phyloP scores from a whole-genome alignment of 305 asterid genomes.

The Caryopteris hybrid region DNA sequence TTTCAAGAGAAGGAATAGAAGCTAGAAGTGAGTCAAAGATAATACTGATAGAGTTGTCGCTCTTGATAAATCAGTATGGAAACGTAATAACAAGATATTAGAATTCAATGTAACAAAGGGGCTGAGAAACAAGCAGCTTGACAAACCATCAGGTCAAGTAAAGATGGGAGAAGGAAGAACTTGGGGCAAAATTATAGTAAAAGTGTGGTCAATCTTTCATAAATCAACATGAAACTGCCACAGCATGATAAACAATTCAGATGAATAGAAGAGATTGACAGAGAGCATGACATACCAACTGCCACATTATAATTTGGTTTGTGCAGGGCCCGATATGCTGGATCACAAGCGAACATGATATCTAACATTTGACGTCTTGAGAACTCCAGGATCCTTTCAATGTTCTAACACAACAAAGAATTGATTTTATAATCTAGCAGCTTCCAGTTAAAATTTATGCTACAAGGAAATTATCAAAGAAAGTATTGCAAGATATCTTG shows the following conservation, averaged over 20 bases:
- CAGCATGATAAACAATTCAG: constrained; percentile 10
- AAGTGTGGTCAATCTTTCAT: constrained; percentile 11
- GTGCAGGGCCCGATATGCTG: constrained; percentile 85
- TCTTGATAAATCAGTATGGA: constrained; percentile 2
- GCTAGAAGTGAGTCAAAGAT: neutral
- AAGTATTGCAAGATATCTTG: constrained; percentile 12
- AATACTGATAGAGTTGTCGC: constrained; percentile 1
- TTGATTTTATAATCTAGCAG: constrained; percentile 14
- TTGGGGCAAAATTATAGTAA: neutral
- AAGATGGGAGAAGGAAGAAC: neutral
- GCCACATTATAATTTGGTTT: constrained; percentile 65
- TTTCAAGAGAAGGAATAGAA: neutral
- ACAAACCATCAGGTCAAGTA: constrained; percentile 52
- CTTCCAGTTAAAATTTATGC: constrained; percentile 3
- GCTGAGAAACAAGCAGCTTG: constrained; percentile 22
- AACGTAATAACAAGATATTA: constrained; percentile 8
- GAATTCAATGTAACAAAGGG: constrained; percentile 8
- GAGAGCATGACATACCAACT: constrained; percentile 60
- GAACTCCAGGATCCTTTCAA: constrained; percentile 96
- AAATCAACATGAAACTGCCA: neutral
- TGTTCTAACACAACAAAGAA: constrained; percentile 54
- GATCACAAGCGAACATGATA: constrained; percentile 88
- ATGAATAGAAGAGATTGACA: constrained; percentile 8
- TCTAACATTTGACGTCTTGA: constrained; percentile 90
- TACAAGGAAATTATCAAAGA: constrained; percentile 7